Evolutionary conservation across 108 stramenopile species (phyloP).

Genomic region (Bacterosira constricta): DNA sequence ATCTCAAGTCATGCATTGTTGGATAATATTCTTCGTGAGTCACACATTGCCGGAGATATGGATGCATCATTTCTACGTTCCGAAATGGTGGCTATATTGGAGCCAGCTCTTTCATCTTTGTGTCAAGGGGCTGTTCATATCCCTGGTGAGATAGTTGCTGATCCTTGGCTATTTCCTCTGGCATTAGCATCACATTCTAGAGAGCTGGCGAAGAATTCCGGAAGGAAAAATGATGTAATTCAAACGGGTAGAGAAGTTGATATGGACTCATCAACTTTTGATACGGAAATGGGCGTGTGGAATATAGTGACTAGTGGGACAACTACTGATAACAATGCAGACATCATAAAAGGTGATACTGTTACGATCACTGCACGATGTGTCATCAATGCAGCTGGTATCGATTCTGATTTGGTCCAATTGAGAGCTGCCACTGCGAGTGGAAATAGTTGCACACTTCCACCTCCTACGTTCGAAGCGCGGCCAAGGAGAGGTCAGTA

Average conservation of each 20-base stretch:
- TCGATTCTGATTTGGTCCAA: slow-evolving; percentile 59
- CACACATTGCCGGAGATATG: slow-evolving; percentile 72
- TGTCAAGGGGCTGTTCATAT: slow-evolving; percentile 73
- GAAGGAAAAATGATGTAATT: slow-evolving; percentile 11
- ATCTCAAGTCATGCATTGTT: slow-evolving; percentile 3
- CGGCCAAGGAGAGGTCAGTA: slow-evolving; percentile 78
- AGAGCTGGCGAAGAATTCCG: slow-evolving; percentile 58
- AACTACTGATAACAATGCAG: not conserved
- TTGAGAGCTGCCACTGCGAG: not conserved
- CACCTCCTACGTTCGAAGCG: slow-evolving; percentile 40
- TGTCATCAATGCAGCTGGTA: slow-evolving; percentile 70
- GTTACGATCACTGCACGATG: slow-evolving; percentile 29
- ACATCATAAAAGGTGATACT: not conserved
- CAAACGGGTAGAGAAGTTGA: slow-evolving; percentile 28
- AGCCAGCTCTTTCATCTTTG: slow-evolving; percentile 53
- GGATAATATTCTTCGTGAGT: slow-evolving; percentile 56
- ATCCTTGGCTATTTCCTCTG: slow-evolving; percentile 85
- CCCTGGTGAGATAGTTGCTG: slow-evolving; percentile 81
- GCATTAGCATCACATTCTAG: slow-evolving; percentile 69
- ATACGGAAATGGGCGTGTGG: slow-evolving; percentile 43
- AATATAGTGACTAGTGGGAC: slow-evolving; percentile 23
- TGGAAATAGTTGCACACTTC: not conserved
- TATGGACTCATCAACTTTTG: slow-evolving; percentile 37
- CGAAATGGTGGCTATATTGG: slow-evolving; percentile 45
- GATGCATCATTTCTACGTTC: slow-evolving; percentile 53